phyloP scores from a whole-genome alignment of 2,329 filamentous ascomycete genomes.

The Scorias spongiosa region DNA sequence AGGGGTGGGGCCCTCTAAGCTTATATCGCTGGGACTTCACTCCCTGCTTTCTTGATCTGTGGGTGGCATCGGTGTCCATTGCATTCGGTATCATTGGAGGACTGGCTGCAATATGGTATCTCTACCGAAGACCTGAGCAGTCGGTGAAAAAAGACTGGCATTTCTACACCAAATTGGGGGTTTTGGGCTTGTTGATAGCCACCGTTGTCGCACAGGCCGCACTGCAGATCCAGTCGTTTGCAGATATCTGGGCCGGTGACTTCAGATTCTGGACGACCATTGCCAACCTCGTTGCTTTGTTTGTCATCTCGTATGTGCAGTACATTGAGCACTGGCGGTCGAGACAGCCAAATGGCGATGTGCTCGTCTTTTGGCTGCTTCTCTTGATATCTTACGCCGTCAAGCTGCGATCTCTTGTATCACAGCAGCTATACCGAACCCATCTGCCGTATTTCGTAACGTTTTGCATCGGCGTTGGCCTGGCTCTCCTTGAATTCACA shows the following conservation, averaged over 20 bases:
- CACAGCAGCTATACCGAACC: conserved; percentile 54
- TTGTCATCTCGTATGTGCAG: conserved; percentile 63
- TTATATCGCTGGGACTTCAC: conserved; percentile 83
- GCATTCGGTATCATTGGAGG: conserved; percentile 67
- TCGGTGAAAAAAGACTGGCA: conserved; percentile 71
- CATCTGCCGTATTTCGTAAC: conserved; percentile 61
- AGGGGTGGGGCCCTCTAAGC: conserved; percentile 93
- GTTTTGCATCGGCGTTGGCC: conserved; percentile 56
- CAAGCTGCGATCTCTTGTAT: conserved; percentile 74
- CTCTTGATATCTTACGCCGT: conserved; percentile 63
- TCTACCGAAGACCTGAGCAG: conserved; percentile 52
- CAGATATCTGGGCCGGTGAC: conserved; percentile 58
- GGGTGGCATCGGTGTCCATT: conserved; percentile 58
- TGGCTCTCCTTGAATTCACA: conserved; percentile 55
- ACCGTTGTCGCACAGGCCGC: conserved; percentile 57
- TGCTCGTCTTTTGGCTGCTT: conserved; percentile 84
- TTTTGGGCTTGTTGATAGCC: conserved; percentile 52
- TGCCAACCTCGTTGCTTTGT: conserved; percentile 54
- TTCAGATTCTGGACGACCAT: conserved; percentile 76
- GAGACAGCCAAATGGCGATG: conserved; percentile 72
- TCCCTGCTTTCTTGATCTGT: conserved; percentile 90
- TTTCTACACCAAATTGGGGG: conserved; percentile 76
- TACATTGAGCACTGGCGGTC: conserved; percentile 75
- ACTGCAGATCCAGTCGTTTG: conserved; percentile 58
- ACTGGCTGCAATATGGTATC: conserved; percentile 61